Conservation (phyloP, 495 filamentous ascomycete species). For the Penicillium verhagenii region DNA sequence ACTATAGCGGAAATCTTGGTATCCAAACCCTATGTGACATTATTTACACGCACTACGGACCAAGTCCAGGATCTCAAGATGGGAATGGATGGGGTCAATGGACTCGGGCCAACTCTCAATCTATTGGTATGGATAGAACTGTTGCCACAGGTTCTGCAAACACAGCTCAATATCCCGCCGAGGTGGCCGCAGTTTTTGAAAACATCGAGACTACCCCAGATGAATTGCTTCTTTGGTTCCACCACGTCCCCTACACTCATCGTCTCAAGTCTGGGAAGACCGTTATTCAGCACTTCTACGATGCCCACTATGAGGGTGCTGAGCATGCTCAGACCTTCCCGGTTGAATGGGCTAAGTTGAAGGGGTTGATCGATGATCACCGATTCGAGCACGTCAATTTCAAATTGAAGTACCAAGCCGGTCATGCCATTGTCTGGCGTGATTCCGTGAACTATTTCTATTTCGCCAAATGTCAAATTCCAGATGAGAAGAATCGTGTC, state of each 20-base stretch:
- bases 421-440: constrained; percentile 68
- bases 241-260: constrained; percentile 70
- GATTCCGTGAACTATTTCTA: constrained; percentile 64
- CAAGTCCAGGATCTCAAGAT: constrained; percentile 65
- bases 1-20: constrained; percentile 69
- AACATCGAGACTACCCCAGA: constrained; percentile 64
- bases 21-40: constrained; percentile 71
- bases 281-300: constrained; percentile 76
- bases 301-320: constrained; percentile 65
- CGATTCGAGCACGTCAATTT: constrained; percentile 58
- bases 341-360: constrained; percentile 50
- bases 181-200: constrained; percentile 57
- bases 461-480: constrained; percentile 55
- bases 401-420: constrained; percentile 62
- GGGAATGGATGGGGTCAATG: constrained; percentile 71
- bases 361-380: constrained; percentile 57
- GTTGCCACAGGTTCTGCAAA: constrained; percentile 63
- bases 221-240: constrained; percentile 71
- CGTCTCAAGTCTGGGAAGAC: constrained; percentile 62
- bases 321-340: constrained; percentile 59
- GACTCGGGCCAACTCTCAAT: constrained; percentile 58
- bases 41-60: constrained; percentile 63
- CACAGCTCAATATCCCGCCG: constrained; percentile 63
- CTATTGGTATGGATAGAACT: constrained; percentile 74
- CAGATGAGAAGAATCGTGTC: constrained; percentile 54